Percentiles rank a stretch among this genome's conserved stretches.
Evolutionary conservation across 176 grass and related monocot genomes (phyloP).

Genomic region (Musa troglodytarum): DNA sequence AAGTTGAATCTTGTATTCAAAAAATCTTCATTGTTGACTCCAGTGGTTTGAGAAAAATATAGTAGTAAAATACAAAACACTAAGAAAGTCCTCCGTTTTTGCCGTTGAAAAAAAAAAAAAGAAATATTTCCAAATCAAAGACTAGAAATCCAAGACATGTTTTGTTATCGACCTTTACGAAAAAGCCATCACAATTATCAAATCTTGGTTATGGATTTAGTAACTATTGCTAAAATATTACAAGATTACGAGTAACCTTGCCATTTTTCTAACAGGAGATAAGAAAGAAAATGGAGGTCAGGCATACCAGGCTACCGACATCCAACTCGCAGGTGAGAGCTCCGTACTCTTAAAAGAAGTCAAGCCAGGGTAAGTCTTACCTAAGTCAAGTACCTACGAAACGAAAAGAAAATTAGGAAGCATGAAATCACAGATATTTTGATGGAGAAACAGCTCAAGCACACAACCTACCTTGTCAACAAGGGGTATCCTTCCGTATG

Average conservation of each 20-base stretch:
- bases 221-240: neutral
- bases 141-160: too few relatives aligned
- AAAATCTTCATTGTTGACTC: neutral
- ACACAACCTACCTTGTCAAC: constrained; percentile 65
- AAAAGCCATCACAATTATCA: neutral
- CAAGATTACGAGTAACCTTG: neutral
- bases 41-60: too few relatives aligned
- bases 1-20: constrained; percentile 7
- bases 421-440: neutral
- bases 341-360: constrained; percentile 51
- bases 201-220: neutral
- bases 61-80: too few relatives aligned
- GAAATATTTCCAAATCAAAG: too few relatives aligned
- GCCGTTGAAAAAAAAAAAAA: too few relatives aligned
- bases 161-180: too few relatives aligned
- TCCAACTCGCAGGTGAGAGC: constrained; percentile 81
- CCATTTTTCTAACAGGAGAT: neutral
- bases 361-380: constrained; percentile 56
- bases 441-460: neutral
- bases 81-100: too few relatives aligned
- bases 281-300: neutral
- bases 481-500: constrained; percentile 69
- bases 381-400: constrained; percentile 59
- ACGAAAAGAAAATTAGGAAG: neutral
- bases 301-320: constrained; percentile 90